Evolutionary conservation across 164 flowering plant genomes (phyloP).

Genomic region (Tinospora cordifolia): DNA sequence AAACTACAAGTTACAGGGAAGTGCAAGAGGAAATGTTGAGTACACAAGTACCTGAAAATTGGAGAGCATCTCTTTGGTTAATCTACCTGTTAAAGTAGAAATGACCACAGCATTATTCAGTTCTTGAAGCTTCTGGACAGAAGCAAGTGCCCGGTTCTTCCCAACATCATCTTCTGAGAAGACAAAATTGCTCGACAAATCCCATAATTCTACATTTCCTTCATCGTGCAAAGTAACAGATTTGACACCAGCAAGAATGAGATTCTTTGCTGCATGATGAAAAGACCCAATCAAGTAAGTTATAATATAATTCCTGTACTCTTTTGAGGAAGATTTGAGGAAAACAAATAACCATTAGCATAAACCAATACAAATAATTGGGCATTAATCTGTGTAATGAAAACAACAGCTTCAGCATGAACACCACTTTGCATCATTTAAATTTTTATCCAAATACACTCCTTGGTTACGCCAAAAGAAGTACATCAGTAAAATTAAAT

Average conservation of each 20-base stretch:
- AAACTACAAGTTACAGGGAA: not conserved
- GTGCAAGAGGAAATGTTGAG: not conserved
- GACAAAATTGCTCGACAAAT: slow-evolving; percentile 68
- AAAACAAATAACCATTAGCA: too few relatives aligned
- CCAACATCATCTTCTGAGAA: slow-evolving; percentile 72
- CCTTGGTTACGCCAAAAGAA: not conserved
- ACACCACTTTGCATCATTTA: not conserved
- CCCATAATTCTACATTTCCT: slow-evolving; percentile 72
- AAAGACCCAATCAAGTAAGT: not conserved
- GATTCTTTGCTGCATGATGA: slow-evolving; percentile 66
- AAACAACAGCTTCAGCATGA: not conserved
- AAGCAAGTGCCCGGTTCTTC: slow-evolving; percentile 70
- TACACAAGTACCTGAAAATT: slow-evolving; percentile 49
- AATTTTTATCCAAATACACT: not conserved
- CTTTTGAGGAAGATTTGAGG: too few relatives aligned
- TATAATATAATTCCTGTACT: not conserved
- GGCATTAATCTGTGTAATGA: too few relatives aligned
- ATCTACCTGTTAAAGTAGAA: slow-evolving; percentile 39
- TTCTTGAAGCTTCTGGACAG: slow-evolving; percentile 75
- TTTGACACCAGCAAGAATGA: slow-evolving; percentile 85
- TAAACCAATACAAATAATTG: too few relatives aligned
- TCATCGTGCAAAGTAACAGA: slow-evolving; percentile 87
- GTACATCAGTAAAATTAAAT: not conserved
- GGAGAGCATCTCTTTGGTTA: slow-evolving; percentile 60
- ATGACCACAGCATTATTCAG: slow-evolving; percentile 67